Evolutionary conservation across 768 basidiomycete genomes (phyloP).

Genomic region (Cytidiella melzeri): DNA sequence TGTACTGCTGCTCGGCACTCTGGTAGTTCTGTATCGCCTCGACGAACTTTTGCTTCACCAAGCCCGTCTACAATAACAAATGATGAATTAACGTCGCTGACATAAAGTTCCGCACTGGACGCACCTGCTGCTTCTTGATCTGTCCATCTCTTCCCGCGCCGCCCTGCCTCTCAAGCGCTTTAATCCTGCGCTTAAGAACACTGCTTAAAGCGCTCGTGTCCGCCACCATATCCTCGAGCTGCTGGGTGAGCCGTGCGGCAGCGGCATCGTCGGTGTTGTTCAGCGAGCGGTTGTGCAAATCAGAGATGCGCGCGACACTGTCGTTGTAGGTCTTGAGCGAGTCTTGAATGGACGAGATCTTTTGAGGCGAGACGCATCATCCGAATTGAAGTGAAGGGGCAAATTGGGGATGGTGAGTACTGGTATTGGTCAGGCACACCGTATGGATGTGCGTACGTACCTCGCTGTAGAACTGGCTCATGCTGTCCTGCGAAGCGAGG

Average conservation of each 20-base stretch:
- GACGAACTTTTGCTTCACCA: slow-evolving; percentile 63
- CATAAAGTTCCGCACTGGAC: background rate
- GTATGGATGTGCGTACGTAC: too few relatives aligned
- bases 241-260: slow-evolving; percentile 32
- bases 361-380: background rate
- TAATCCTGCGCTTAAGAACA: slow-evolving; percentile 52
- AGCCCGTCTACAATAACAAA: slow-evolving; percentile 36
- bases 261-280: slow-evolving; percentile 43
- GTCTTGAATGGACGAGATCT: slow-evolving; percentile 49
- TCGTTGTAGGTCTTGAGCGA: slow-evolving; percentile 36
- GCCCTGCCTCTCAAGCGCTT: slow-evolving; percentile 42
- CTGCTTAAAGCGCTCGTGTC: slow-evolving; percentile 57
- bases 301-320: slow-evolving; percentile 40
- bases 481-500: slow-evolving; percentile 43
- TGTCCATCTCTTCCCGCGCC: slow-evolving; percentile 36
- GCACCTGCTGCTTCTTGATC: slow-evolving; percentile 41
- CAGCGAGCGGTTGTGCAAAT: slow-evolving; percentile 44
- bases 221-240: slow-evolving; percentile 51
- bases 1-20: slow-evolving; percentile 64
- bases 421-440: too few relatives aligned
- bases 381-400: background rate
- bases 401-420: background rate
- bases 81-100: background rate
- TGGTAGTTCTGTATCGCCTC: slow-evolving; percentile 78
- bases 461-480: slow-evolving; percentile 72